Base-by-base conservation (phyloP, 371 early-diverging fungal species). In the Coemansia sp. region DNA sequence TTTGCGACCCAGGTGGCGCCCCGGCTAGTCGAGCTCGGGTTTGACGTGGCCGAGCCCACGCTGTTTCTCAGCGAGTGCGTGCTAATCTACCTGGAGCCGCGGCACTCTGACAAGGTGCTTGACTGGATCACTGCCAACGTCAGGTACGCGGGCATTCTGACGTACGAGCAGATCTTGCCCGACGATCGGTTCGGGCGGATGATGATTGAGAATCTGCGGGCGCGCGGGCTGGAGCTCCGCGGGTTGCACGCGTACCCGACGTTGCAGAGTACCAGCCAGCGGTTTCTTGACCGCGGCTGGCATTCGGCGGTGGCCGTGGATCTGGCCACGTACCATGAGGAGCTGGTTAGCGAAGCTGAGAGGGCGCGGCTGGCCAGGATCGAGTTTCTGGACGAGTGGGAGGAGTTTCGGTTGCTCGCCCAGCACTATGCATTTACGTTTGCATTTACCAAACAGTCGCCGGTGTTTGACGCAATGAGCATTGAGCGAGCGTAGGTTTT, bases 31-130 rank as follows among this genome's bases (percentile, higher is more conserved):
- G 71, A 79, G 6, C 76, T 83, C 30, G 95, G 95, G 2, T 88
- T 93, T 36, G 88, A 93, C 63, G 48, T 59, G 26, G 79, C 78
- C 85, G 62, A 80, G 4, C 95, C 96, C 0, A 97, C 96, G 0
- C 70, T 97, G 49, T 88, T 93, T 63, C 62, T 97, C 5, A 91
- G 96, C 40, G 98, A 97, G 77, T 96, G 96, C 58, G 94, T 94
- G 11, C 77, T 96, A 54, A 89, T 96, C 9, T 97, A 97, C 77
- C 68, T 96, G 36, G 80, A 84, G 16, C 87, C 92, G 1, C 34
- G 60, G 8, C 82, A 84, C 57, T 84, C 91, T 1, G 84, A 88
- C 51, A 38, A 59, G 7, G 88, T 95, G 38, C 60, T 97, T 4
- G 65, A 82, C 39, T 90, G 91, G 90, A 83, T 88, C 54, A 85